A percentile compares a stretch with the other conserved stretches of the same genome.
phyloP scores from a whole-genome alignment of 2,329 filamentous ascomycete species.

The Neofusicoccum laricinum region DNA sequence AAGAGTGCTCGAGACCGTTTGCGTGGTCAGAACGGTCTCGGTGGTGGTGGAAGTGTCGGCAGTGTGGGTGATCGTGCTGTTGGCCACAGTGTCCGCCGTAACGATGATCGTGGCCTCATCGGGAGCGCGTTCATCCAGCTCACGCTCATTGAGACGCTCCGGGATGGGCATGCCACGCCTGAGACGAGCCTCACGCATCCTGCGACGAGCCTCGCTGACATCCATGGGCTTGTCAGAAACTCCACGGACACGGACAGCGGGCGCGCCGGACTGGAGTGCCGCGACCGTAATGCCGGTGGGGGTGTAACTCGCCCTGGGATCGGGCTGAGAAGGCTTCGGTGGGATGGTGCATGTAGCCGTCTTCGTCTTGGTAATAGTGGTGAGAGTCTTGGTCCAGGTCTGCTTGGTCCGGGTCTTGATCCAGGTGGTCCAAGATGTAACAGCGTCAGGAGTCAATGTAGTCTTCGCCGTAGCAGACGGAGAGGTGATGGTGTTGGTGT shows the following conservation, averaged over 20 bases:
- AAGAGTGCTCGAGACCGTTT: conserved; percentile 28
- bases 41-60: conserved; percentile 29
- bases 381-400: conserved; percentile 26
- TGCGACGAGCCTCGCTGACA: conserved; percentile 28
- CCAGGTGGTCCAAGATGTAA: conserved; percentile 29
- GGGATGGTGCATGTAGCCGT: conserved; percentile 38
- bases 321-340: conserved; percentile 27
- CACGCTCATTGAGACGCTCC: conserved; percentile 19
- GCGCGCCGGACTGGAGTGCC: background rate
- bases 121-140: conserved; percentile 32
- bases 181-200: conserved; percentile 33
- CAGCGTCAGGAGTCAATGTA: conserved; percentile 30
- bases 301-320: conserved; percentile 35
- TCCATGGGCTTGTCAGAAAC: conserved; percentile 5
- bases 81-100: conserved; percentile 28
- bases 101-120: conserved; percentile 35
- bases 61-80: conserved; percentile 30
- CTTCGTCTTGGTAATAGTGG: conserved; percentile 32
- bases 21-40: conserved; percentile 25
- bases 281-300: conserved; percentile 34
- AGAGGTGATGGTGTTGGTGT: conserved; percentile 30
- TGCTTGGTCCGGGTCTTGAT: conserved; percentile 21
- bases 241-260: background rate
- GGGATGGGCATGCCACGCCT: conserved; percentile 25
- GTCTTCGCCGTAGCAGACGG: conserved; percentile 33